Evolutionary conservation across 1,284 basidiomycete species (phyloP), one percentile per base, ranked within the genome.

Genomic region (Cryptococcus amylolentus): DNA sequence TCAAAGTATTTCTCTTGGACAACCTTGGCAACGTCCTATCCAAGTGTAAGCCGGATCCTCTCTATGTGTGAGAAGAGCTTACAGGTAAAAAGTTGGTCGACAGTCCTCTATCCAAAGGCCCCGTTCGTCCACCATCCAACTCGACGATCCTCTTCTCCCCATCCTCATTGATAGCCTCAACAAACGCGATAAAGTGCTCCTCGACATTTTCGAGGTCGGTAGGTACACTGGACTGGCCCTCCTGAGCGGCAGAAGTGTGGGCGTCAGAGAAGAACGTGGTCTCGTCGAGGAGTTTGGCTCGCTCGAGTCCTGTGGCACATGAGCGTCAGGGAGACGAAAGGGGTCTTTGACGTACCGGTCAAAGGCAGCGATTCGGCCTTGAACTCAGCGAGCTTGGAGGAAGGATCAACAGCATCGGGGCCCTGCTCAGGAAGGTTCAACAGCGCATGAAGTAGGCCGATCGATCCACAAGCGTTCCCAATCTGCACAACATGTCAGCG

Each of bases 381-480:
- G 67, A 78, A 78, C 54, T 71, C 61, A 18, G 61, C 45, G 6
- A 72, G 60, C 49, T 63, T 61, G 12, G 66, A 67, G 51, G 73
- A 55, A 10, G 66, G 55, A 35, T 56, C 52, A 14, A 72, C 61
- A 12, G 67, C 52, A 39, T 62, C 58, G 16, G 64, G 59, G 3
- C 68, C 68, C 9, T 51, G 42, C 31, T 55, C 55, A 13, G 68
- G 76, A 3, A 78, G 63, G 56, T 77, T 77, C 12, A 77, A 62
- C 28, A 78, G 63, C 4, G 88, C 84, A 70, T 95, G 91, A 13
- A 95, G 79, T 8, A 95, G 79, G 0, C 86, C 91, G 66, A 94
- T 92, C 0, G 91, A 92, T 2, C 91, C 91, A 67, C 91, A 94
- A 0, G 91, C 91, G 69, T 93, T 93, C 1, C 81, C 76, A 58